Base-by-base conservation (phyloP, 129 eudicot species). In the Flaveria trinervia region DNA sequence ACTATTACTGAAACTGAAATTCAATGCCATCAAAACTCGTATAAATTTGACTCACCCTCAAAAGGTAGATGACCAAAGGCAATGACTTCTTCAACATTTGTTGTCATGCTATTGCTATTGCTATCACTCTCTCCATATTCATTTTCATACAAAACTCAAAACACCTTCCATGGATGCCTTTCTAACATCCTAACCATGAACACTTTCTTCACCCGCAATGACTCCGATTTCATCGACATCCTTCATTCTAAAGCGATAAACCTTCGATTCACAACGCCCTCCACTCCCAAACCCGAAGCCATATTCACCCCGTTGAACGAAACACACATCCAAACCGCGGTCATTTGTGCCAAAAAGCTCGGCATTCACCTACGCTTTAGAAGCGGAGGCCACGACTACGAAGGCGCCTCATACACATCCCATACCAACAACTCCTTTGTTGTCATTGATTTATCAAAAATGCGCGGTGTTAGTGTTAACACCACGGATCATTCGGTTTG, bases 301-400 rank as follows among this genome's bases (percentile, higher is more conserved):
- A 85, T 85, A 18, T 81, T 81, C 65, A 85, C 83, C 4, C 88
- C 88, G 0, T 22, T 65, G 39, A n/a, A 73, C 23, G 83, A 74
- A 74, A 60, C 79, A 45, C 84, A 84, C 39, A 64, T 84, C 67
- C 84, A 84, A 73, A 52, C 77, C 3, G 88, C 79, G 4, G 76
- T 85, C 14, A 23, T 73, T 36, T 85, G 88, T 72, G 79, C 88
- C 9, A 85, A 69, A 70, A 56, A 74, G 52, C 59, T 68, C 0
- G 55, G 79, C 1, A 52, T 81, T 68, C 81, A 73, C 20, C 65
- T 81, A 16, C 76, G 88, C 23, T 54, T 81, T 46, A 61, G 88
- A 9, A 85, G 88, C 57, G 85, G 88, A 5, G 85, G 88, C 70
- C 88, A 84, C 68, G 88, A 84, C 18, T 84, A 77, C 11, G 88